These are phyloP conservation scores for Penicillium glabrum DNA, from an alignment of 2,329 filamentous ascomycete species.

Conservation along the genomic window DNA sequence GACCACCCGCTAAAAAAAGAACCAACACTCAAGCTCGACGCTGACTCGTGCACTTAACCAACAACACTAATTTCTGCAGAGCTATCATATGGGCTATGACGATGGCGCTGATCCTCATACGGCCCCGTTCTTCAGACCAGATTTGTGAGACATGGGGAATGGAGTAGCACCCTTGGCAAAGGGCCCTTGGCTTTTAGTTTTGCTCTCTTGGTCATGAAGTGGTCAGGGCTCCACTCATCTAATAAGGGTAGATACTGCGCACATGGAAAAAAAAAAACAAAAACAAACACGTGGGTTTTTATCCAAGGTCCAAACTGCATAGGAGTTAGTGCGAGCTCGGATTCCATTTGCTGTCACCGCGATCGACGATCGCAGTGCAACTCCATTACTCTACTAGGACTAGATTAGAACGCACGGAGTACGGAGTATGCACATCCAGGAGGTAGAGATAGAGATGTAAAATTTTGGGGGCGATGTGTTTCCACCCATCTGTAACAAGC, in stretches of 20 bases:
- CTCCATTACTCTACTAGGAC: neutral
- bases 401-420: neutral
- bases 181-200: neutral
- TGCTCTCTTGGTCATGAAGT: neutral
- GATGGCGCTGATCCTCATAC: neutral
- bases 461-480: neutral
- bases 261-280: neutral
- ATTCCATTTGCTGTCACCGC: neutral
- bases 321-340: neutral
- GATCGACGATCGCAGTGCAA: neutral
- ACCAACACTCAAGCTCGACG: slow-evolving; percentile 1
- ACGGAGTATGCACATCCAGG: neutral
- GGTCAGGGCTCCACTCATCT: neutral
- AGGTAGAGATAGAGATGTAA: neutral
- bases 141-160: slow-evolving; percentile 1
- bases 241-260: neutral
- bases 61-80: neutral
- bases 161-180: neutral
- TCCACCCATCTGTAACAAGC: neutral
- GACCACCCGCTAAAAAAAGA: slow-evolving; percentile 1
- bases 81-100: neutral
- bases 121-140: neutral
- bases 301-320: neutral
- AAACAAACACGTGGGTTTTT: neutral
- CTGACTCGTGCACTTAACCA: neutral